Evolutionary conservation across 257 asterid species (phyloP).

Genomic region (Solanum phureja): DNA sequence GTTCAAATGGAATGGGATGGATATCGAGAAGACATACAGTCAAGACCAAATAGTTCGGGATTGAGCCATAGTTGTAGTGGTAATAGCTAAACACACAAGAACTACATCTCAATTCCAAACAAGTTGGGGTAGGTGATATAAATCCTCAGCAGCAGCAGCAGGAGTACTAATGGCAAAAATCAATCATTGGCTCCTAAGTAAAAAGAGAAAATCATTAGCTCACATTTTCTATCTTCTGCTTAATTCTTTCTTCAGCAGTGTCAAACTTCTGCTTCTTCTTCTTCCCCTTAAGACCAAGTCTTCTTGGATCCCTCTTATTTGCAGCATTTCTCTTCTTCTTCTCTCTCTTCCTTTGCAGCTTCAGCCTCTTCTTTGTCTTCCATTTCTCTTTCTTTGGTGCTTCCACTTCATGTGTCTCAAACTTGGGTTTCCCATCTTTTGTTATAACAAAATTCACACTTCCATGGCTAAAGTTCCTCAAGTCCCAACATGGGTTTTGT

Average conservation of each 20-base stretch:
- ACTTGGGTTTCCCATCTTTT: slow-evolving; percentile 59
- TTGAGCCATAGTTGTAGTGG: neutral
- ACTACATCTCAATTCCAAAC: neutral
- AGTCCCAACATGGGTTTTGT: slow-evolving; percentile 8
- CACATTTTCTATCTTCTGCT: slow-evolving; percentile 50
- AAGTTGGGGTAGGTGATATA: neutral
- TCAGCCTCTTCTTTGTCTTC: slow-evolving; percentile 67
- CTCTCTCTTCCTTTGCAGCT: slow-evolving; percentile 56
- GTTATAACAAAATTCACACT: slow-evolving; percentile 61
- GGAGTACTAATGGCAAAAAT: neutral
- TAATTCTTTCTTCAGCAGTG: slow-evolving; percentile 78
- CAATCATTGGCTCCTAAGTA: neutral
- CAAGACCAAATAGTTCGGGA: neutral
- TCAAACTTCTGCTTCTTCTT: slow-evolving; percentile 56
- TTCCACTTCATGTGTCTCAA: slow-evolving; percentile 65
- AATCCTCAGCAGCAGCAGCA: neutral
- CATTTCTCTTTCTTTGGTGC: slow-evolving; percentile 87
- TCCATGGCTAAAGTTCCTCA: slow-evolving; percentile 51
- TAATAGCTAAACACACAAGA: neutral
- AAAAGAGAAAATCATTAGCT: slow-evolving; percentile 3
- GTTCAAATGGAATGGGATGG: neutral
- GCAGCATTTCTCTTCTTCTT: slow-evolving; percentile 68
- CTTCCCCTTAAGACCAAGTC: slow-evolving; percentile 56
- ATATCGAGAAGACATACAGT: neutral
- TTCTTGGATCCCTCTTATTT: slow-evolving; percentile 78